Evolutionary conservation across 345 rosid genomes (phyloP), one percentile per base, ranked within the genome.

Genomic region (Excoecaria agallocha): DNA sequence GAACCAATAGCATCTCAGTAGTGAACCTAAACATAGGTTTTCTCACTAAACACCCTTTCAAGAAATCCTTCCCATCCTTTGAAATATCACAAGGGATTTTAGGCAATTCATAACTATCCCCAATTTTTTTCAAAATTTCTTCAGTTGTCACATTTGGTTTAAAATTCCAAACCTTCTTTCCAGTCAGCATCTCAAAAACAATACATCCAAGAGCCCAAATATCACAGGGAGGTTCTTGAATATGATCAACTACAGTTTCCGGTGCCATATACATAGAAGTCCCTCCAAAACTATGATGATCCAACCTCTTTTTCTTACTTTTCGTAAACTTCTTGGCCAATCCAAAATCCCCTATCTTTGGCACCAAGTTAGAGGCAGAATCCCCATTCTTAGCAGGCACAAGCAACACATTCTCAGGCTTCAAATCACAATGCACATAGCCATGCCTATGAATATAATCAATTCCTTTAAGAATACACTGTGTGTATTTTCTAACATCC

Each of bases 181-280:
- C 94, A 1, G 91, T 87, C 24, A 84, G 61, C 98, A 92, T 92
- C 93, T 94, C 94, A 17, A 82, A 85, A 9, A 87, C 88, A 0
- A 79, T 83, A 57, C 97, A 94, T 10, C 97, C 98, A 24, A 94
- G 86, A 5, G 96, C 94, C 97, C 98, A 94, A 4, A 94, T 84
- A 63, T 94, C 98, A 51, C 79, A 85, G n/a, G 89, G 86, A n/a
- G 93, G 66, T 75, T 88, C 96, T 59, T 87, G 86, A 56, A 84
- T 85, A 72, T 85, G 84, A 22, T 84, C 81, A 49, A 74, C 82
- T 55, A 90, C 90, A 0, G 97, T 79, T 66, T 94, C 98, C 12
- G 96, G 98, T 52, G 97, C 88, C 87, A 90, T 79, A 66, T 89
- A 92, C 71, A 90, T 71, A 52, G 92, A 90, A 41, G 98, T 94